A percentile compares a stretch with the other conserved stretches of the same genome.
Conservation (phyloP, 169 alveolate genomes). For the Plasmodium coatneyi region DNA sequence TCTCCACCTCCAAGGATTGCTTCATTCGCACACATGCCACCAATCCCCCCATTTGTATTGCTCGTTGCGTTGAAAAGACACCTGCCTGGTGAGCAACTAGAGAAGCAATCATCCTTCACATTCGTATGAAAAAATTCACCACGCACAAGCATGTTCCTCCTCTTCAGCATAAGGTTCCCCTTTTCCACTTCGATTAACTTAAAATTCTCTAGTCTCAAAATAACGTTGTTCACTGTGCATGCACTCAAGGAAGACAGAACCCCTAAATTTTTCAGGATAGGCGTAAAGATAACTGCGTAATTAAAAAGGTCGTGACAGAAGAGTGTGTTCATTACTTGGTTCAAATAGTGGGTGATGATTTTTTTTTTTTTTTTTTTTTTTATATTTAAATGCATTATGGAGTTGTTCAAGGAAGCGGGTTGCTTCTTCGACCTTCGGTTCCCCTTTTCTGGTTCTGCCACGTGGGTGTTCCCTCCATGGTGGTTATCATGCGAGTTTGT, state of each 20-base stretch:
- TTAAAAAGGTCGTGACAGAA: constrained; percentile 10
- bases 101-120: neutral
- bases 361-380: constrained; percentile 2
- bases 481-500: neutral
- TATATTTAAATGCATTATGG: neutral
- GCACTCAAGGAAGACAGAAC: neutral
- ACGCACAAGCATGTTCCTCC: neutral
- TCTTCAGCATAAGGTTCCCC: neutral
- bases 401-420: neutral
- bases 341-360: neutral
- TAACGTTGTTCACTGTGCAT: neutral
- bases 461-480: neutral
- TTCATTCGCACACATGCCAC: neutral
- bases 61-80: neutral
- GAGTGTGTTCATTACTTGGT: constrained; percentile 17
- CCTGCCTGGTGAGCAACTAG: neutral
- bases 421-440: neutral
- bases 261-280: constrained; percentile 26
- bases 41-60: neutral
- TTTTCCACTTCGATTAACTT: constrained; percentile 17
- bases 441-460: neutral
- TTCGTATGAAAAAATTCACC: neutral
- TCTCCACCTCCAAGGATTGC: neutral
- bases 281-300: constrained; percentile 24
- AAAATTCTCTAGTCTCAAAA: constrained; percentile 17